Base-by-base conservation (phyloP, 2,329 filamentous ascomycete genomes). In the Penicillium thymicola region DNA sequence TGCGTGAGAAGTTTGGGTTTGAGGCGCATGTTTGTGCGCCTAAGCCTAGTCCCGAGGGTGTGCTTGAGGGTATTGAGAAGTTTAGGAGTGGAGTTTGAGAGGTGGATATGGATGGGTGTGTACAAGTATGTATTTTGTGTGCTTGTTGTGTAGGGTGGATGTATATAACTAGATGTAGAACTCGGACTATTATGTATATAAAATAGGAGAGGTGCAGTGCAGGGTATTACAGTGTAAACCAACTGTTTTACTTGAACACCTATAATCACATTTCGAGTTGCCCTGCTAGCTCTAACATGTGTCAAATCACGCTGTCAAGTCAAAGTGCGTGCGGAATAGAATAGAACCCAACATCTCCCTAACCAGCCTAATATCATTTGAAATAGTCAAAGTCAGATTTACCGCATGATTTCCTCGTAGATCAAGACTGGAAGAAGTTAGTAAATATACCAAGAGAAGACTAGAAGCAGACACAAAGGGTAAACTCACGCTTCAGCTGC, bases 371-470 rank as follows among this genome's bases (percentile, higher is more conserved):
- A 51, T 18, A 11, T 41, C 49, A 18, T 36, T n/a, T 45, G 38
- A 21, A 36, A 45, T 45, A n/a, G 28, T 36, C 25, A 32, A 32
- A 37, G 25, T 43, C 18, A 37, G 11, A 23, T 49, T 59, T 81
- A 87, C 76, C 86, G 82, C 86, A 88, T 97, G 70, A 97, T 97
- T 80, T 99, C 94, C 75, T 97, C 87, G 79, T 93, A 99, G 77
- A 99, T 99, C 73, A 99, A 82, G 71, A 80, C 85, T 87, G 25
- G 2, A 10, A 25, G 0, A 36, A 8, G 51, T 70, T 50, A 69
- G 61, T 47, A 45, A 23, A 30, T 18, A 30, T 13, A 41, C 2
- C 4, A 23, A 34, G 6, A 23, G 13, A 34, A 32, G 44, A 34
- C 6, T 3, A 25, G 36, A 34, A 21, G 9, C 36, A n/a, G 13